phyloP scores from a whole-genome alignment of 139 green algal genomes.

The Chlamydomonas applanata region DNA sequence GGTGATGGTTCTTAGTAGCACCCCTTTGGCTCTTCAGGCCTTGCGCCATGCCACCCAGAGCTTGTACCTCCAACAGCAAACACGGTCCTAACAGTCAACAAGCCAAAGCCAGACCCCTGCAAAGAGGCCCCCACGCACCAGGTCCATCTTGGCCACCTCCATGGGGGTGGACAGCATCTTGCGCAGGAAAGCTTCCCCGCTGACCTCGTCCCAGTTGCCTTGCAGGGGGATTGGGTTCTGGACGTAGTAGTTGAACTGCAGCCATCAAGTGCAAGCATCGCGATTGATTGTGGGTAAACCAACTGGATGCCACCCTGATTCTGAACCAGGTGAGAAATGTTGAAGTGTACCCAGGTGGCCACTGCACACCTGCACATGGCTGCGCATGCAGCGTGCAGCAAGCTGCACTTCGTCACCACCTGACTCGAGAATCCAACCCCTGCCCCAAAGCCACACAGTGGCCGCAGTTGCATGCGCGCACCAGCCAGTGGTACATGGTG shows the following conservation, averaged over 20 bases:
- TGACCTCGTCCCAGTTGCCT: conserved; percentile 79
- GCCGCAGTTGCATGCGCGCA: conserved; percentile 54
- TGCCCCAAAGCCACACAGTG: too few relatives aligned
- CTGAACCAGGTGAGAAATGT: not conserved
- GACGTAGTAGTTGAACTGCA: conserved; percentile 50
- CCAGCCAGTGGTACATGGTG: conserved; percentile 64
- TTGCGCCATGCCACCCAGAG: too few relatives aligned
- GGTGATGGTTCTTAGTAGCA: too few relatives aligned
- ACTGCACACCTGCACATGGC: not conserved
- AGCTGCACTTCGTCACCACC: not conserved
- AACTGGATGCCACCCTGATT: too few relatives aligned
- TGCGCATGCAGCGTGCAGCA: not conserved
- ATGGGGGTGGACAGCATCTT: conserved; percentile 69
- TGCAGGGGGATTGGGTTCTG: conserved; percentile 67
- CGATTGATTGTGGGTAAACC: not conserved
- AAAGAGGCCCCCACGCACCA: conserved; percentile 13
- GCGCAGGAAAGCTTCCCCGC: conserved; percentile 78
- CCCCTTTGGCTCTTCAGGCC: too few relatives aligned
- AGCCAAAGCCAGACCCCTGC: too few relatives aligned
- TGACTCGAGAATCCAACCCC: not conserved
- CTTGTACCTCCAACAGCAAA: too few relatives aligned
- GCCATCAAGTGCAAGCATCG: not conserved
- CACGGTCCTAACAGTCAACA: too few relatives aligned
- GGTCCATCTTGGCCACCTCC: conserved; percentile 46
- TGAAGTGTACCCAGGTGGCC: not conserved